phyloP scores from a whole-genome alignment of 495 filamentous ascomycete genomes.

The Daldinia bambusicola region DNA sequence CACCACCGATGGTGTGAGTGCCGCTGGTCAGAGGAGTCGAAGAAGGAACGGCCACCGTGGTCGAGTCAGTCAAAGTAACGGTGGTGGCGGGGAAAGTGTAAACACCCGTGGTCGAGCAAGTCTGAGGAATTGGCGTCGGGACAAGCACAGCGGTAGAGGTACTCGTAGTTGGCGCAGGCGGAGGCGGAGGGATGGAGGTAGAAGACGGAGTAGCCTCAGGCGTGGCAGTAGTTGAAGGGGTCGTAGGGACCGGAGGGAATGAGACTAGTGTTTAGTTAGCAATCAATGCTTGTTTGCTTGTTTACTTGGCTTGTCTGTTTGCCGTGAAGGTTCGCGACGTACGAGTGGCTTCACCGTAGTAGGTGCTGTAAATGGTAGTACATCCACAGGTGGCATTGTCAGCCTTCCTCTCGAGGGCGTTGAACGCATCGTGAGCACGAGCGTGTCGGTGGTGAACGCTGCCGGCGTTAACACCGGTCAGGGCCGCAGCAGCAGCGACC shows the following conservation, averaged over 20 bases:
- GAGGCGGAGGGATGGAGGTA: not conserved
- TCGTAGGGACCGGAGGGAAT: constrained; percentile 51
- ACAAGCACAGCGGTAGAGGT: constrained; percentile 56
- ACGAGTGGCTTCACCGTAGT: constrained; percentile 69
- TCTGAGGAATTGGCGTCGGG: constrained; percentile 73
- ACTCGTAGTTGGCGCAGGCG: not conserved
- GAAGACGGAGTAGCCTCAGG: constrained; percentile 21
- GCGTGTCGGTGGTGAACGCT: constrained; percentile 63
- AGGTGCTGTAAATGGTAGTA: constrained; percentile 70
- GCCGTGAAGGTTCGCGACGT: constrained; percentile 46
- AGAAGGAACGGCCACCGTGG: constrained; percentile 72
- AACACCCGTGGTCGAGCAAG: constrained; percentile 74
- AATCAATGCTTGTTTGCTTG: not conserved
- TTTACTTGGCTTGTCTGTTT: too few species aligned
- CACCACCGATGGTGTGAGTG: constrained; percentile 78
- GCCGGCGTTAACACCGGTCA: constrained; percentile 69
- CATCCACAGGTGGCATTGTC: constrained; percentile 62
- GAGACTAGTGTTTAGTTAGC: constrained; percentile 45
- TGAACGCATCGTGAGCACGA: constrained; percentile 70
- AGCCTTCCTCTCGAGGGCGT: constrained; percentile 60
- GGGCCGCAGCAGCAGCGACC: constrained; percentile 71
- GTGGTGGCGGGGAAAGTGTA: constrained; percentile 86
- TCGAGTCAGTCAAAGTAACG: constrained; percentile 70
- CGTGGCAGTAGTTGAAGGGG: constrained; percentile 45
- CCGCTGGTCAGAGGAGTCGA: constrained; percentile 71